These are phyloP conservation scores for Pittosporum tobira DNA, from an alignment of 129 eudicot species.

Conservation along the genomic window DNA sequence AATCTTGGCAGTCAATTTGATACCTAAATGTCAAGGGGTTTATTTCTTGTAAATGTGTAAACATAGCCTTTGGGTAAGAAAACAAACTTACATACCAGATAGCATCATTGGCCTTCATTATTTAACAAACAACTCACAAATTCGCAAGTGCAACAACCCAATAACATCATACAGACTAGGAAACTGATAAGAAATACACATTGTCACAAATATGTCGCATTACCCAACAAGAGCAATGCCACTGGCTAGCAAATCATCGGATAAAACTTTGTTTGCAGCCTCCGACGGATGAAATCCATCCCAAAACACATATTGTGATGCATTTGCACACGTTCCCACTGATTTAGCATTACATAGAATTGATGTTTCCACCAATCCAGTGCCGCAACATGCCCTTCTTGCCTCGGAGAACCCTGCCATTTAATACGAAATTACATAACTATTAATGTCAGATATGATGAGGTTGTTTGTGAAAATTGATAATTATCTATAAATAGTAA, in stretches of 20 bases:
- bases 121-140: neutral
- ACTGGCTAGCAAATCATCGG: constrained; percentile 52
- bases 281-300: constrained; percentile 88
- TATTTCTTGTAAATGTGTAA: too few relatives aligned
- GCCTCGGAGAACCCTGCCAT: constrained; percentile 79
- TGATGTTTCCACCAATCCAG: constrained; percentile 83
- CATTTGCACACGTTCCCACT: constrained; percentile 77
- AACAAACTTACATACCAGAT: neutral
- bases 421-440: neutral
- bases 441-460: neutral
- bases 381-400: constrained; percentile 88
- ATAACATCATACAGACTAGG: neutral
- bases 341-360: constrained; percentile 59
- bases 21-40: too few relatives aligned
- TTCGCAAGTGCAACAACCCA: neutral
- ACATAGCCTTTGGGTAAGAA: neutral
- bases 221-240: constrained; percentile 71
- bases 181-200: neutral
- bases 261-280: constrained; percentile 64
- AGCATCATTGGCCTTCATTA: neutral
- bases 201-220: neutral
- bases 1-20: too few relatives aligned
- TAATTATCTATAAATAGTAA: too few relatives aligned
- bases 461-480: neutral
- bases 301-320: constrained; percentile 83